These are phyloP conservation scores for Hypoxylon perforatum DNA, from an alignment of 495 filamentous ascomycete species.

Conservation along the genomic window DNA sequence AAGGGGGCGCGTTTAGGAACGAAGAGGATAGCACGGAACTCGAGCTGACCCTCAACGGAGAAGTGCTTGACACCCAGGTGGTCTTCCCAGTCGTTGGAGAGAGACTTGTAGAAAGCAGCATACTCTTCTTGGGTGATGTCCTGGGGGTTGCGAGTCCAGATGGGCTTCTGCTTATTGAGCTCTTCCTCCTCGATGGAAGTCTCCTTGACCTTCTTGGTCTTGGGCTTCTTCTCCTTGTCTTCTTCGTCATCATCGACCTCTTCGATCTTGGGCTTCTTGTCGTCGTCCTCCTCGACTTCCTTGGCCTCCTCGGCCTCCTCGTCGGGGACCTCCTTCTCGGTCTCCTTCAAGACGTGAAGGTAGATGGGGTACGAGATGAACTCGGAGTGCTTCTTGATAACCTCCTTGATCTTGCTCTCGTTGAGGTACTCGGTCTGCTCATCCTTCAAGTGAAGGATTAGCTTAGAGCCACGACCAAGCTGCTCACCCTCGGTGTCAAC, in stretches of 20 bases:
- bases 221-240: slow-evolving; percentile 87
- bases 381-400: slow-evolving; percentile 99
- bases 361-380: slow-evolving; percentile 99
- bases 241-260: slow-evolving; percentile 82
- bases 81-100: slow-evolving; percentile 99
- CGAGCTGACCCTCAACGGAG: slow-evolving; percentile 99
- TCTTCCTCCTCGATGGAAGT: slow-evolving; percentile 98
- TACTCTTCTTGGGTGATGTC: slow-evolving; percentile 98
- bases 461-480: slow-evolving; percentile 94
- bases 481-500: slow-evolving; percentile 91
- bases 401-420: slow-evolving; percentile 99
- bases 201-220: slow-evolving; percentile 99
- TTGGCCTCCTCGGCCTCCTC: slow-evolving; percentile 85
- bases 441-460: slow-evolving; percentile 98
- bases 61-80: slow-evolving; percentile 99
- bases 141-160: slow-evolving; percentile 98
- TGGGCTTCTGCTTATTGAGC: slow-evolving; percentile 99
- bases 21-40: slow-evolving; percentile 99
- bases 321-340: slow-evolving; percentile 97
- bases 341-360: slow-evolving; percentile 98
- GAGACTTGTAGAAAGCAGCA: slow-evolving; percentile 98
- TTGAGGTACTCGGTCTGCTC: slow-evolving; percentile 98
- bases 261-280: slow-evolving; percentile 89
- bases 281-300: slow-evolving; percentile 69
- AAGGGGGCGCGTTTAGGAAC: slow-evolving; percentile 99